phyloP scores from a whole-genome alignment of 2,329 filamentous ascomycete species.

The Coccinonectria pachysandricola region DNA sequence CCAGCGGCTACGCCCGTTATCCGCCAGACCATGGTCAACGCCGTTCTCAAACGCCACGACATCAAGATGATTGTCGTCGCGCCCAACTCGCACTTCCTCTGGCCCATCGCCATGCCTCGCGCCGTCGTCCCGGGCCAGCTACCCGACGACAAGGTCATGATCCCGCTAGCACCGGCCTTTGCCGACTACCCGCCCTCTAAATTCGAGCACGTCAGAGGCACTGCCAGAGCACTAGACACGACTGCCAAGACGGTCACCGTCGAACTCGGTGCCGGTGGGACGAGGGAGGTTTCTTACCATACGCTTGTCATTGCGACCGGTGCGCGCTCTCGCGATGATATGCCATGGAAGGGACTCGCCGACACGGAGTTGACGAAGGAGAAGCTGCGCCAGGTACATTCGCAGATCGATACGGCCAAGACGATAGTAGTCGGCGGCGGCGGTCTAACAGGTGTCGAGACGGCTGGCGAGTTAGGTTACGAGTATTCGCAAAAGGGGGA shows the following conservation, averaged over 20 bases:
- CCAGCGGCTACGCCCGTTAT: constrained; percentile 35
- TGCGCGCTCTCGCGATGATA: constrained; percentile 27
- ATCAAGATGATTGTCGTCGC: constrained; percentile 36
- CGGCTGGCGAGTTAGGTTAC: constrained; percentile 40
- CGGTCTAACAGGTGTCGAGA: constrained; percentile 40
- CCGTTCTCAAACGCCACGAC: constrained; percentile 27
- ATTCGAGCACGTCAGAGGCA: constrained; percentile 43
- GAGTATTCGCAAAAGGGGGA: constrained; percentile 31
- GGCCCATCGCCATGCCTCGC: constrained; percentile 37
- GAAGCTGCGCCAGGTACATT: constrained; percentile 26
- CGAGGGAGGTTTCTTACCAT: constrained; percentile 36
- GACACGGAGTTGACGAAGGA: constrained; percentile 32
- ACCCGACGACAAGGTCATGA: constrained; percentile 28
- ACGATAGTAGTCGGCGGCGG: constrained; percentile 43
- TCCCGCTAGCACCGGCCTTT: constrained; percentile 33
- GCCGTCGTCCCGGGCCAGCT: constrained; percentile 36
- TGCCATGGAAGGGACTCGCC: constrained; percentile 40
- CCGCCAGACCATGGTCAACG: constrained; percentile 39
- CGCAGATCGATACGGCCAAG: constrained; percentile 30
- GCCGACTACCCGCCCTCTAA: constrained; percentile 33
- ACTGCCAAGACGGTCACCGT: constrained; percentile 32
- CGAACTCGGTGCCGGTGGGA: constrained; percentile 21
- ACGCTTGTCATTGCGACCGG: constrained; percentile 47
- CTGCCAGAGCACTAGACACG: constrained; percentile 34
- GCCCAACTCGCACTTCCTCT: constrained; percentile 40